A percentile compares a stretch with the other conserved stretches of the same genome.
phyloP scores from a whole-genome alignment of 768 basidiomycete genomes.

The Boletus tomentosulus region DNA sequence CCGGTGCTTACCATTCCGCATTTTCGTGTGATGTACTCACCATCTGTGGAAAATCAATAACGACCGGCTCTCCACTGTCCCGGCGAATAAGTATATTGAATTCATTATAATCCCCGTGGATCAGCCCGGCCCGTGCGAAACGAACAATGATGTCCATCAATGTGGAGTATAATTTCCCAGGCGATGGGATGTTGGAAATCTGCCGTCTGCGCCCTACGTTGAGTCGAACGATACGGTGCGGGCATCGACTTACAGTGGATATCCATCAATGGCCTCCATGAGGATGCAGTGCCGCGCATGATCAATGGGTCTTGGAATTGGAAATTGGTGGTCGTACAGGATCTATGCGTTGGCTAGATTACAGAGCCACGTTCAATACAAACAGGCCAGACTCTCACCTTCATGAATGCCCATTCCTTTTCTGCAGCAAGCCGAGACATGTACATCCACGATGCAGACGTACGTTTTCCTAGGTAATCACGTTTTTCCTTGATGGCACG shows the following conservation, averaged over 20 bases:
- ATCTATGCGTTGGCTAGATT: slow-evolving; percentile 48
- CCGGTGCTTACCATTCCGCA: slow-evolving; percentile 77
- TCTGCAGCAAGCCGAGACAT: slow-evolving; percentile 95
- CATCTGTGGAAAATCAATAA: slow-evolving; percentile 99
- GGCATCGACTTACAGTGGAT: slow-evolving; percentile 67
- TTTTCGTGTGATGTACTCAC: slow-evolving; percentile 95
- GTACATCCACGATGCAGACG: slow-evolving; percentile 99
- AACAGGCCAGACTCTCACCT: slow-evolving; percentile 44
- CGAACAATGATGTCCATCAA: slow-evolving; percentile 97
- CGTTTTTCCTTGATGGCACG: slow-evolving; percentile 94
- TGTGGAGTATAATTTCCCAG: slow-evolving; percentile 84
- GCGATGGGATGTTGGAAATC: slow-evolving; percentile 75
- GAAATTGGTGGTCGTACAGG: slow-evolving; percentile 86
- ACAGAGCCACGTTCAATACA: neutral
- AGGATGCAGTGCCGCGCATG: slow-evolving; percentile 93
- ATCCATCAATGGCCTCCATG: slow-evolving; percentile 95
- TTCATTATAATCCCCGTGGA: slow-evolving; percentile 99
- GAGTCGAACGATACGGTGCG: neutral
- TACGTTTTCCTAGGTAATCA: slow-evolving; percentile 93
- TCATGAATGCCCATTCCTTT: slow-evolving; percentile 99
- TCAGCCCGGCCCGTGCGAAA: slow-evolving; percentile 90
- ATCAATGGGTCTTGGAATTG: slow-evolving; percentile 90
- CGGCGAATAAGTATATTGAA: slow-evolving; percentile 95
- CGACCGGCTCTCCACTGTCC: slow-evolving; percentile 69
- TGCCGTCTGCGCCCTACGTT: slow-evolving; percentile 59